A percentile compares a stretch with the other conserved stretches of the same genome.
Evolutionary conservation across 2,329 filamentous ascomycete species (phyloP).

Genomic region (Microdochium bolleyi): DNA sequence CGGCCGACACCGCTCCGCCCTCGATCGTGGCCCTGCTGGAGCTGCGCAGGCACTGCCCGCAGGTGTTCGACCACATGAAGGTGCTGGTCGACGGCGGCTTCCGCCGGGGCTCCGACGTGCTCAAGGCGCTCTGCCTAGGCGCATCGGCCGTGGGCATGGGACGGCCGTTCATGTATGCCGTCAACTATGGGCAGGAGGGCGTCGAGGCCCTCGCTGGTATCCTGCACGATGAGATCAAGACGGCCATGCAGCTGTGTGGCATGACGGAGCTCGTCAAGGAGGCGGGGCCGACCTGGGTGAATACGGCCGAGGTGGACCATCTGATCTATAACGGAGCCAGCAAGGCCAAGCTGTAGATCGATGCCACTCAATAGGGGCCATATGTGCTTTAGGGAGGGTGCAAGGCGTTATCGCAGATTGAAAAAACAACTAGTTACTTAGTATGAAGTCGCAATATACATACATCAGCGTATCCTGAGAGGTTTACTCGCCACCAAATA

Average conservation of each 20-base stretch:
- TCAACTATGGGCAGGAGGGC: slow-evolving; percentile 35
- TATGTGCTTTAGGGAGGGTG: no score
- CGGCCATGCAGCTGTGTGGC: slow-evolving; percentile 37
- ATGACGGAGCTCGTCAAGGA: slow-evolving; percentile 52
- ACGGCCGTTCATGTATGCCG: slow-evolving; percentile 32
- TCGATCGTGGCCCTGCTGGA: slow-evolving; percentile 9
- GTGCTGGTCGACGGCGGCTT: slow-evolving; percentile 13
- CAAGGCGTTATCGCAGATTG: no score
- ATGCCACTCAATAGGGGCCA: not conserved
- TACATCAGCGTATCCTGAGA: no score
- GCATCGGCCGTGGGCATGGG: slow-evolving; percentile 22
- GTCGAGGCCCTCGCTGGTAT: slow-evolving; percentile 21
- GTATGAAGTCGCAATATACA: no score
- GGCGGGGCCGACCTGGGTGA: slow-evolving; percentile 49
- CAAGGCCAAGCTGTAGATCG: not conserved
- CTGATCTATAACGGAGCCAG: slow-evolving; percentile 20
- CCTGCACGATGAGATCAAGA: not conserved
- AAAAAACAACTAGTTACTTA: no score
- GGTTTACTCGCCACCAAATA: no score
- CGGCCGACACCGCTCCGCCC: slow-evolving; percentile 9
- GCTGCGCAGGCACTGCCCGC: slow-evolving; percentile 5
- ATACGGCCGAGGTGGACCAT: slow-evolving; percentile 40
- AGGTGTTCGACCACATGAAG: slow-evolving; percentile 10
- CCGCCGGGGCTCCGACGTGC: slow-evolving; percentile 10
- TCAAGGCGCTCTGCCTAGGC: slow-evolving; percentile 12